A percentile compares a stretch with the other conserved stretches of the same genome.
Evolutionary conservation across 1,284 basidiomycete genomes (phyloP).

Genomic region (Irpex lacteus): DNA sequence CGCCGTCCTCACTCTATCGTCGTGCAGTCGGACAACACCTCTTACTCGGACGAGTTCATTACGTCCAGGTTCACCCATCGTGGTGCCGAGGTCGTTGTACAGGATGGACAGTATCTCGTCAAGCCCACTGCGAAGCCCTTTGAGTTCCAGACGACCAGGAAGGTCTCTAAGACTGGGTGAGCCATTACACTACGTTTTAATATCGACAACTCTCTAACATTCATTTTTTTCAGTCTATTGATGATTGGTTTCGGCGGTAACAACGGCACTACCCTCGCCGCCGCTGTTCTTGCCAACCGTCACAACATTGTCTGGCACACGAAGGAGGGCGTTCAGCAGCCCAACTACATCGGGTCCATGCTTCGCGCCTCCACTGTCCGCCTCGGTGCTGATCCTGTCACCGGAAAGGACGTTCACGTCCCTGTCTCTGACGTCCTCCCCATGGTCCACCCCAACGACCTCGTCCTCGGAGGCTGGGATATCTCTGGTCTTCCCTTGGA

Average conservation of each 20-base stretch:
- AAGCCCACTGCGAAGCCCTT: slow-evolving; percentile 76
- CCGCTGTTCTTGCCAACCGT: slow-evolving; percentile 95
- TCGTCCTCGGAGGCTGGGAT: slow-evolving; percentile 98
- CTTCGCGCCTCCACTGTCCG: slow-evolving; percentile 94
- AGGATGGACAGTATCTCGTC: slow-evolving; percentile 70
- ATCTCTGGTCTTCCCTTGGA: slow-evolving; percentile 87
- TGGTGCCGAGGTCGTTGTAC: slow-evolving; percentile 70
- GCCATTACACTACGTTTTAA: too few species aligned
- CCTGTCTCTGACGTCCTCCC: slow-evolving; percentile 93
- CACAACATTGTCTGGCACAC: slow-evolving; percentile 96
- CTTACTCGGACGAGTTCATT: slow-evolving; percentile 81
- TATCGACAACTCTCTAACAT: too few species aligned
- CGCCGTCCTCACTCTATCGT: slow-evolving; percentile 77
- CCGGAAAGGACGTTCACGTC: slow-evolving; percentile 91
- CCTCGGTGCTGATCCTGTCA: slow-evolving; percentile 81
- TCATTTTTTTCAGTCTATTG: slow-evolving; percentile 87
- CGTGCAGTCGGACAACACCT: slow-evolving; percentile 82
- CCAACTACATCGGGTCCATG: slow-evolving; percentile 95
- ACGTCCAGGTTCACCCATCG: slow-evolving; percentile 84
- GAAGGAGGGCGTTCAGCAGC: slow-evolving; percentile 89
- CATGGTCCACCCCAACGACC: slow-evolving; percentile 98
- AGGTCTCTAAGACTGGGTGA: slow-evolving; percentile 91
- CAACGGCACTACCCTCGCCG: slow-evolving; percentile 94
- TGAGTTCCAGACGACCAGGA: slow-evolving; percentile 90
- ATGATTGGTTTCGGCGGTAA: slow-evolving; percentile 97